phyloP scores from a whole-genome alignment of 345 rosid genomes.

The Populus pruinosa region DNA sequence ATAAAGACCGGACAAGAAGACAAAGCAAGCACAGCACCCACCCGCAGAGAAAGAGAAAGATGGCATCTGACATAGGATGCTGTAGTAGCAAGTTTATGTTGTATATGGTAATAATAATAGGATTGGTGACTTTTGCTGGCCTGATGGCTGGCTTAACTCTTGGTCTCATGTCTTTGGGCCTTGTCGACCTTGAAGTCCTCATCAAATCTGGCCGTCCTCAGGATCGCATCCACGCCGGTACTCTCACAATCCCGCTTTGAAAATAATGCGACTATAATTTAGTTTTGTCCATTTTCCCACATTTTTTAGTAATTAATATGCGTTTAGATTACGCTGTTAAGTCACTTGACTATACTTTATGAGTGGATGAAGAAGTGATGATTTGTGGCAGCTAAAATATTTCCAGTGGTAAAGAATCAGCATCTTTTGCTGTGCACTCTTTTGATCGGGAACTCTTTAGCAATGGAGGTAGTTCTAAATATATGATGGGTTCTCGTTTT shows the following conservation, averaged over 20 bases:
- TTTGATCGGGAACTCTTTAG: conserved; percentile 83
- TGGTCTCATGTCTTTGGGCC: conserved; percentile 91
- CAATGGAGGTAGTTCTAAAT: conserved; percentile 70
- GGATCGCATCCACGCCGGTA: conserved; percentile 81
- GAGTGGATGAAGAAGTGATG: background rate
- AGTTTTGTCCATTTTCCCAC: background rate
- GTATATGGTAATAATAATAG: conserved; percentile 43
- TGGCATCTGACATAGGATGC: conserved; percentile 39
- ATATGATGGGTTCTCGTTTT: background rate
- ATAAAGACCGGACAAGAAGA: background rate
- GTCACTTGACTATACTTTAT: background rate
- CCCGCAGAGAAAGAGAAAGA: conserved; percentile 11
- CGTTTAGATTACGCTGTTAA: too few relatives aligned
- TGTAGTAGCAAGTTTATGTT: conserved; percentile 52
- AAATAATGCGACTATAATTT: too few relatives aligned
- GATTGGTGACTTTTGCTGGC: conserved; percentile 75
- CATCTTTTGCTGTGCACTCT: conserved; percentile 91
- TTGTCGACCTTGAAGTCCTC: conserved; percentile 96
- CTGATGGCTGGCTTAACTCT: conserved; percentile 94
- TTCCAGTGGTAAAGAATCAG: conserved; percentile 90
- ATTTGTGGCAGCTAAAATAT: conserved; percentile 62
- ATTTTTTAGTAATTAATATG: background rate
- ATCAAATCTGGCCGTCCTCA: conserved; percentile 86
- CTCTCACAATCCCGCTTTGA: background rate
- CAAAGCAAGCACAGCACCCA: background rate